These are phyloP conservation scores for Cyclostephanos tholiformis DNA, from an alignment of 108 stramenopile species.

Conservation along the genomic window DNA sequence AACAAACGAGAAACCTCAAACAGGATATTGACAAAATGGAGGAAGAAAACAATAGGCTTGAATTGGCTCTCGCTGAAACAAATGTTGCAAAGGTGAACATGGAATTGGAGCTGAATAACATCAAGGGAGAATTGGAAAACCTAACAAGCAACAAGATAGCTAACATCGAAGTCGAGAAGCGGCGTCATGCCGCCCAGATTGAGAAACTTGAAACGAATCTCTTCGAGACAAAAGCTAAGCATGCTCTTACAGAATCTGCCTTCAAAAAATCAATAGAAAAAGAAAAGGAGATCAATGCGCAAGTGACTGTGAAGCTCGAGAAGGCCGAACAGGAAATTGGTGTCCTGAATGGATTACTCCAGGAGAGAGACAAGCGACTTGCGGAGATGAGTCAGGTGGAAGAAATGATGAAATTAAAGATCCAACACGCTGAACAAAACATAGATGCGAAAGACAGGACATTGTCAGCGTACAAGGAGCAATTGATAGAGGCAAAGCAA, in stretches of 20 bases:
- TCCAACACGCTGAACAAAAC: conserved; percentile 8
- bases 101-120: background rate
- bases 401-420: conserved; percentile 1
- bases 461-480: background rate
- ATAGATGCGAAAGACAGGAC: background rate
- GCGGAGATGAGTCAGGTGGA: conserved; percentile 18
- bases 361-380: conserved; percentile 9
- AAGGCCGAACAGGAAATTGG: conserved; percentile 1
- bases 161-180: background rate
- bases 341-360: conserved; percentile 4
- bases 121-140: conserved; percentile 10
- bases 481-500: conserved; percentile 17
- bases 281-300: conserved; percentile 7
- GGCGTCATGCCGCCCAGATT: background rate
- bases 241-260: conserved; percentile 7
- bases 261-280: conserved; percentile 22
- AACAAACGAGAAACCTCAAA: background rate
- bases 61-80: conserved; percentile 1
- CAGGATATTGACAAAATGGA: background rate
- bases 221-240: conserved; percentile 10
- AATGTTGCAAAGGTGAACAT: conserved; percentile 2
- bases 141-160: background rate
- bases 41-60: conserved; percentile 1
- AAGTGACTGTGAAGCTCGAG: conserved; percentile 10
- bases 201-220: conserved; percentile 10